These are phyloP conservation scores for Aaosphaeria arxii DNA, from an alignment of 2,329 filamentous ascomycete species.

Conservation along the genomic window DNA sequence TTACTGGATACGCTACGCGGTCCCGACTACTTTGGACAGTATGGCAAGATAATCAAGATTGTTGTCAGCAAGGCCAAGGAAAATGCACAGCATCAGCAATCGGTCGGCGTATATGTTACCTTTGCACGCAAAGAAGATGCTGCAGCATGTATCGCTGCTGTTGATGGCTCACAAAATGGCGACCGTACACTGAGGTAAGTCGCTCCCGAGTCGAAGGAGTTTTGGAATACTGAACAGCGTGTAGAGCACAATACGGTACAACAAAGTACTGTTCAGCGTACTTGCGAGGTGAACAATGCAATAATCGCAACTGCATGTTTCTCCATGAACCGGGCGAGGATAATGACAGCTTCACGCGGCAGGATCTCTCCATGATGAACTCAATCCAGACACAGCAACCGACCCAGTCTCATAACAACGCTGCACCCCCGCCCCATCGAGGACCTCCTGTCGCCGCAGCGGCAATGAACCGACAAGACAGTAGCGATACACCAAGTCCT, in stretches of 20 bases:
- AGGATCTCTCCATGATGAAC: slow-evolving; percentile 93
- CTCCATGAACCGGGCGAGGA: slow-evolving; percentile 97
- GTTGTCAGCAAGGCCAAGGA: slow-evolving; percentile 97
- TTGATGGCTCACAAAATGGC: slow-evolving; percentile 89
- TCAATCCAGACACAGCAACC: slow-evolving; percentile 77
- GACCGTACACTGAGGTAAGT: slow-evolving; percentile 75
- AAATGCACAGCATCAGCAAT: slow-evolving; percentile 66
- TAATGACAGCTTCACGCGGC: slow-evolving; percentile 91
- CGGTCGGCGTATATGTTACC: slow-evolving; percentile 96
- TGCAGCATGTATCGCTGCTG: slow-evolving; percentile 81
- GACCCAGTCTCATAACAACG: slow-evolving; percentile 54
- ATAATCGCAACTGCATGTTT: slow-evolving; percentile 97
- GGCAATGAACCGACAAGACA: slow-evolving; percentile 70
- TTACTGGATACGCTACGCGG: slow-evolving; percentile 86
- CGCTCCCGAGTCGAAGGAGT: neutral
- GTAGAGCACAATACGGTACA: slow-evolving; percentile 73
- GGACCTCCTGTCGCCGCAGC: slow-evolving; percentile 52
- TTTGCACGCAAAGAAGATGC: slow-evolving; percentile 92
- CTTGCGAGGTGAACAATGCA: slow-evolving; percentile 88
- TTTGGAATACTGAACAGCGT: slow-evolving; percentile 13
- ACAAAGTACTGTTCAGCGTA: slow-evolving; percentile 99
- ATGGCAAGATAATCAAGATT: slow-evolving; percentile 97
- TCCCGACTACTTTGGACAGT: slow-evolving; percentile 94
- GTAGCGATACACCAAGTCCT: slow-evolving; percentile 67
- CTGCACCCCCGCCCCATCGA: slow-evolving; percentile 50